Base-by-base conservation (phyloP, 768 basidiomycete genomes). In the Lentinula detonsa region DNA sequence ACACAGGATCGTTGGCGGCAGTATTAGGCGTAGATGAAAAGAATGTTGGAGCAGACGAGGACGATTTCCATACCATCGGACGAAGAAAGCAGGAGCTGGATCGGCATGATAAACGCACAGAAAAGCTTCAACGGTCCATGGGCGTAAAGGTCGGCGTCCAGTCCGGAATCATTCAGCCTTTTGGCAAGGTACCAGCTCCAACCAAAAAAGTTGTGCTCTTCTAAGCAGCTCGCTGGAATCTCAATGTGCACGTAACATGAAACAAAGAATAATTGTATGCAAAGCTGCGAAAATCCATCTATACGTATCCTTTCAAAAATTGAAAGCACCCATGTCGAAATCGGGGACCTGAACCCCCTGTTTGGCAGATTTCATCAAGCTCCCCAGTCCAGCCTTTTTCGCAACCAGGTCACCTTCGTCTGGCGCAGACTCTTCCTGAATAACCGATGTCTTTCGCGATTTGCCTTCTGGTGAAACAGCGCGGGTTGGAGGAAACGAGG, bases 361-460 rank as follows among this genome's bases (percentile, higher is more conserved):
- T 71, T 93, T 95, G 13, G 94, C 92, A n/a, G 88, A 85, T 74
- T 91, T 94, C 78, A 97, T 87, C 68, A 97, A 73, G 65, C 81
- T 90, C 3, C 94, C 95, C 43, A 95, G 72, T 7, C 87, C 89
- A 42, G 85, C 85, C 65, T 89, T 87, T 21, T 85, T 81, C 7
- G 87, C 84, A 46, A 84, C 72, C 45, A 86, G 67, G 70, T 90
- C 87, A 11, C 75, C 80, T 65, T 83, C 81, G 62, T 84, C 79
- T 13, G 73, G 68, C 5, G 31, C 55, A 40, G 21, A n/a, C 65
- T 77, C 70, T 68, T 75, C 68, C 42, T 65, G 50, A 59, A 68
- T 61, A 45, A 57, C 61, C 53, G 64, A 58, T 5, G 68, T 67
- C 35, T 59, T 64, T 15, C n/a, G 31, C 37, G 18, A 9, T 65